A percentile compares a stretch with the other conserved stretches of the same genome.
Conservation (phyloP, 2,329 filamentous ascomycete genomes). For the Trichophyton verrucosum region DNA sequence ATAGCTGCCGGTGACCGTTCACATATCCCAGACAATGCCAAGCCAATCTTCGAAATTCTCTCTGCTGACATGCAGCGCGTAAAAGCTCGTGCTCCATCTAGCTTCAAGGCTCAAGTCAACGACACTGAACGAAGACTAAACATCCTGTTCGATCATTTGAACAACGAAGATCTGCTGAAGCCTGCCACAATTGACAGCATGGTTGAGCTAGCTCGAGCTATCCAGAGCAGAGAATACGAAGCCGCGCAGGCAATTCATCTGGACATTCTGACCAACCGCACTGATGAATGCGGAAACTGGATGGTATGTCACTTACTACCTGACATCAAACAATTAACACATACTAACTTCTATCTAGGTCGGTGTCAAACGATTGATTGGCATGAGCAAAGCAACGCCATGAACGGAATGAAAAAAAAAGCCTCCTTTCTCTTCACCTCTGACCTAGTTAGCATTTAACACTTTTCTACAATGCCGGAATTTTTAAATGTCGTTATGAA, state of each 20-base stretch:
- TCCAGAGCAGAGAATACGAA: conserved; percentile 58
- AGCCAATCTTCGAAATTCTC: conserved; percentile 69
- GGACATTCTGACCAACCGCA: conserved; percentile 63
- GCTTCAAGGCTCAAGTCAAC: conserved; percentile 77
- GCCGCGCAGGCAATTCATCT: conserved; percentile 56
- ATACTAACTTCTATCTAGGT: conserved; percentile 36
- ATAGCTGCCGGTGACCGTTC: conserved; percentile 64
- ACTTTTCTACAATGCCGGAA: not conserved
- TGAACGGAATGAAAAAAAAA: conserved; percentile 20
- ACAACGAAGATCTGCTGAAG: conserved; percentile 83
- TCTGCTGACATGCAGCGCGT: conserved; percentile 78
- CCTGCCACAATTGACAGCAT: conserved; percentile 50
- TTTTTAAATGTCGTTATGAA: not conserved
- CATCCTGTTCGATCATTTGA: conserved; percentile 91
- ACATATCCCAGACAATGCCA: conserved; percentile 68
- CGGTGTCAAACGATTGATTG: conserved; percentile 63
- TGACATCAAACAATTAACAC: not conserved
- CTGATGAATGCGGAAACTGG: conserved; percentile 72
- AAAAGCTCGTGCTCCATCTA: conserved; percentile 69
- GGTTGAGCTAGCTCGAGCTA: conserved; percentile 44
- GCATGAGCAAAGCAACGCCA: conserved; percentile 66
- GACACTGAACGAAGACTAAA: conserved; percentile 88
- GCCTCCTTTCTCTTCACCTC: not conserved
- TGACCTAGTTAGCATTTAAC: not conserved
- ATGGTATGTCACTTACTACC: conserved; percentile 50